Conservation (phyloP, 371 early-diverging fungal species). For the Mortierella sp. region DNA sequence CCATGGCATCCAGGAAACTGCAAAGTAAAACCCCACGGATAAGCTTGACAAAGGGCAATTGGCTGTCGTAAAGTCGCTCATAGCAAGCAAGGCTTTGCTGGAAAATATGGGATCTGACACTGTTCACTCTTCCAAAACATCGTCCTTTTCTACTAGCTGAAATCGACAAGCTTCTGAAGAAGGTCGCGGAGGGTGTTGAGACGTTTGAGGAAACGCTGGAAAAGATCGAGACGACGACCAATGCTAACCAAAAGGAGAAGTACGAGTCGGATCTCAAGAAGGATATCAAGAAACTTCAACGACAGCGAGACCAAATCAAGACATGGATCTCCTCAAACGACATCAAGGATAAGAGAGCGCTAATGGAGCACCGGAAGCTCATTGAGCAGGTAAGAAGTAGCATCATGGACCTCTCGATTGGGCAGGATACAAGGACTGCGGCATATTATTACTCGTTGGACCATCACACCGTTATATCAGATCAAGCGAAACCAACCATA, state of each 20-base stretch:
- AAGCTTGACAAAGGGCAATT: neutral
- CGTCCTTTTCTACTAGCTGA: conserved; percentile 67
- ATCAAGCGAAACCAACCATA: neutral
- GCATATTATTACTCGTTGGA: neutral
- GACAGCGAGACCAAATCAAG: conserved; percentile 96
- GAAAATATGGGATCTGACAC: neutral
- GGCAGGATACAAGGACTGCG: neutral
- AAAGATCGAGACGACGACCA: conserved; percentile 86
- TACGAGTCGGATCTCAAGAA: conserved; percentile 95
- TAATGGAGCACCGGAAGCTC: conserved; percentile 89
- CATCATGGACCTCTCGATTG: neutral
- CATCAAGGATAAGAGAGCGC: conserved; percentile 93
- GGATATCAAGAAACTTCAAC: conserved; percentile 97
- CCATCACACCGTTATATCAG: too few relatives aligned
- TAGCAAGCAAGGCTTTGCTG: neutral
- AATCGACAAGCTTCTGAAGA: conserved; percentile 94
- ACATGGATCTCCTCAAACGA: conserved; percentile 92
- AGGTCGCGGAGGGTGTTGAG: conserved; percentile 95
- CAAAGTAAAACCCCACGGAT: conserved; percentile 36
- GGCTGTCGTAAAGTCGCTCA: neutral
- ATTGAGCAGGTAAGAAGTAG: conserved; percentile 80
- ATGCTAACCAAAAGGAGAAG: conserved; percentile 93
- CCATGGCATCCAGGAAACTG: conserved; percentile 56
- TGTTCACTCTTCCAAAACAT: neutral
- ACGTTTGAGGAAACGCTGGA: conserved; percentile 92